Percentiles rank a stretch among this genome's conserved stretches.
Conservation (phyloP, 257 asterid species). For the Fraxinus quadrangulata region DNA sequence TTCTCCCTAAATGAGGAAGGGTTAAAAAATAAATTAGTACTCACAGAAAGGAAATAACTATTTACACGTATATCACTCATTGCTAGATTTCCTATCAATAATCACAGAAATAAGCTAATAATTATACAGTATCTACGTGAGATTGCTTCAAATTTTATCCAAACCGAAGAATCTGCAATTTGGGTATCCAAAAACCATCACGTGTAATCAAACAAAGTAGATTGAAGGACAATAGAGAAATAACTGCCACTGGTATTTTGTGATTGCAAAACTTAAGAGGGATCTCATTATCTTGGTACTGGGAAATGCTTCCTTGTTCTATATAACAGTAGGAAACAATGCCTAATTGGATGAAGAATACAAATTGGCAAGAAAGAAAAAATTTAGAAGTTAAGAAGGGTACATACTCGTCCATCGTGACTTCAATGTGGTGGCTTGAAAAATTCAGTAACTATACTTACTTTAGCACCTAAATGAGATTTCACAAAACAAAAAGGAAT, state of each 20-base stretch:
- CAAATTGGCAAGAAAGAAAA: constrained; percentile 12
- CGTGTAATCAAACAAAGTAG: background rate
- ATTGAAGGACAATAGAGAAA: background rate
- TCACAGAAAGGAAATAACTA: background rate
- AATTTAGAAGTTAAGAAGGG: constrained; percentile 18
- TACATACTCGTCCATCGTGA: constrained; percentile 60
- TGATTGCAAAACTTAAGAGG: background rate
- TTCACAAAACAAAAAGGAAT: background rate
- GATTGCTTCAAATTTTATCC: background rate
- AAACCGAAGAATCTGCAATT: constrained; percentile 20
- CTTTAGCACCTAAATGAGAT: constrained; percentile 18
- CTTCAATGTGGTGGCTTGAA: constrained; percentile 24
- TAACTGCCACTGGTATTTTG: background rate
- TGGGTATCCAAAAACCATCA: constrained; percentile 7
- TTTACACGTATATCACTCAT: background rate
- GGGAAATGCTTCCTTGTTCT: background rate
- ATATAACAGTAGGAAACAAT: background rate
- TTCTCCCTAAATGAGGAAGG: constrained; percentile 57
- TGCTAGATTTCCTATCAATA: constrained; percentile 22
- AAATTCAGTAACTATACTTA: constrained; percentile 31
- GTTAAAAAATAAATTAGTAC: constrained; percentile 23
- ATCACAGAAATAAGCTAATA: constrained; percentile 13
- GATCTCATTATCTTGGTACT: background rate
- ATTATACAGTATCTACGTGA: background rate
- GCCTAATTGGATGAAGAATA: constrained; percentile 11